Evolutionary conservation across 2,329 filamentous ascomycete species (phyloP).

Genomic region (Thelonectria discophora): DNA sequence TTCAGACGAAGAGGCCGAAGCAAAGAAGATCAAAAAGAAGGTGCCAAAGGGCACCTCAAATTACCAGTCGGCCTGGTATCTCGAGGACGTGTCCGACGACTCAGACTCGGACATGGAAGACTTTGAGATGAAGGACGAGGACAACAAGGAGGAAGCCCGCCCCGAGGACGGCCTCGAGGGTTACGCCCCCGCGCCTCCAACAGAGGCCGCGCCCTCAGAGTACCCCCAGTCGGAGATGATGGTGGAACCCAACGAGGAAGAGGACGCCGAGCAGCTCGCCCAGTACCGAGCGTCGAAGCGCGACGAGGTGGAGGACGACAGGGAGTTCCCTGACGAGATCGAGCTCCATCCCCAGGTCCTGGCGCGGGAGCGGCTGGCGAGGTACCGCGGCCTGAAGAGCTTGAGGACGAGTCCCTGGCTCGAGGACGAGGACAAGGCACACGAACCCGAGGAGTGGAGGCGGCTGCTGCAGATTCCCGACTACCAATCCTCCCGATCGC

Average conservation of each 20-base stretch:
- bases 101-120: constrained; percentile 87
- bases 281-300: constrained; percentile 82
- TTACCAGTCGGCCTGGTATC: constrained; percentile 94
- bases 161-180: constrained; percentile 88
- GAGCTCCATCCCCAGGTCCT: constrained; percentile 89
- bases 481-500: constrained; percentile 84
- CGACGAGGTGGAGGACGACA: constrained; percentile 85
- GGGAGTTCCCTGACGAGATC: constrained; percentile 97
- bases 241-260: constrained; percentile 84
- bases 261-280: constrained; percentile 77
- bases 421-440: constrained; percentile 82
- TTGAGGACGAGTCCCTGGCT: constrained; percentile 89
- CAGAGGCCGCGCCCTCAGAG: constrained; percentile 83
- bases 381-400: constrained; percentile 93
- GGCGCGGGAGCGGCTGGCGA: constrained; percentile 83
- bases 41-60: constrained; percentile 91
- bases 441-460: constrained; percentile 90
- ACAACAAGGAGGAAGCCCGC: constrained; percentile 65
- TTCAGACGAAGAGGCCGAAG: constrained; percentile 73
- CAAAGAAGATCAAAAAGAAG: constrained; percentile 68
- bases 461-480: constrained; percentile 87
- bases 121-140: constrained; percentile 65
- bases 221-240: constrained; percentile 96
- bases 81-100: constrained; percentile 80
- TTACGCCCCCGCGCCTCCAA: constrained; percentile 70